Base-by-base conservation (phyloP, 2,329 filamentous ascomycete species). In the Aspergillus sergii region DNA sequence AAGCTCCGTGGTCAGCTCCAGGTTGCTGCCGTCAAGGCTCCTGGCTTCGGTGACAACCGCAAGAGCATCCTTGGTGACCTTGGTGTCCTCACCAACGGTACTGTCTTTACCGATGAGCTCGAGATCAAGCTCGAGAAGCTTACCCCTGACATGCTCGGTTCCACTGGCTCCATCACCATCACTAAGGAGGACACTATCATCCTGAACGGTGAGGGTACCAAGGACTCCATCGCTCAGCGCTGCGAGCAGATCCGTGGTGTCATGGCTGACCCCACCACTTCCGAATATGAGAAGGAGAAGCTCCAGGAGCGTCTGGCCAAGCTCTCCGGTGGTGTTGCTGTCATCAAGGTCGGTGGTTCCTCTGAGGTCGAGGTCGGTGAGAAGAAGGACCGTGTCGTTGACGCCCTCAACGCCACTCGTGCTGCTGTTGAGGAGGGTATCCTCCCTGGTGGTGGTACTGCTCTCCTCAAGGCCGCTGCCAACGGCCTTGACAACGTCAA, bases 251-350 rank as follows among this genome's bases (percentile, higher is more conserved):
- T 99, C 82, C 94, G 95, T 72, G 94, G 94, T 72, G 93, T 98
- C 82, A 97, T 97, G 85, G 87, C 85, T 67, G 95, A 99, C 84
- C 91, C 94, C 70, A 90, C 88, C 73, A 99, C 95, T 69, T 97
- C 94, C 56, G 95, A 99, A 78, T 99, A 99, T 84, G 95, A 99
- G 89, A 98, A 97, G 89, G 95, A 99, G 91, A 99, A 99, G 89
- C 92, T 99, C 70, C 95, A 98, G 85, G 95, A 99, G 87, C 95
- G 95, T 84, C 92, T 99, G 66, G 95, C 95, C 73, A 99, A 99
- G 90, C 92, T 99, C 71, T 98, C 95, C 71, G 95, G 95, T 69
- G 95, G 95, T 87, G 95, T 99, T 74, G 95, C 95, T 73, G 95
- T 99, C 82, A 98, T 99, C 88, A 97, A 96, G 88, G 95, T 99